Evolutionary conservation across 2,329 filamentous ascomycete species (phyloP).

Genomic region (Septoria linicola): DNA sequence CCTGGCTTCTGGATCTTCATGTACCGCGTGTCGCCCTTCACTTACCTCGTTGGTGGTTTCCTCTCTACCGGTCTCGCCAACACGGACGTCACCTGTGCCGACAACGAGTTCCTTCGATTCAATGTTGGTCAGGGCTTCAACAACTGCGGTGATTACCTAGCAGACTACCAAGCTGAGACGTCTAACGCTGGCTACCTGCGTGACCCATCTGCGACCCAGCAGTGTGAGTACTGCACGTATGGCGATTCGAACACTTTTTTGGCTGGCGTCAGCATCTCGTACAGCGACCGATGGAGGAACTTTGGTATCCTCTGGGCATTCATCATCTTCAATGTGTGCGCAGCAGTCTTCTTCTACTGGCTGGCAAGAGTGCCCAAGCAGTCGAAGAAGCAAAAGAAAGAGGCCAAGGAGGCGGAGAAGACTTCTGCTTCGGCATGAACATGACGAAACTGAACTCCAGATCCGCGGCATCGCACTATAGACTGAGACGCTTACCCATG

Average conservation of each 20-base stretch:
- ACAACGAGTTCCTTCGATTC: conserved; percentile 69
- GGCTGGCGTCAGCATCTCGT: conserved; percentile 43
- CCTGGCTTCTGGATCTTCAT: conserved; percentile 81
- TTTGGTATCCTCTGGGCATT: conserved; percentile 55
- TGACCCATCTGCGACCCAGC: conserved; percentile 35
- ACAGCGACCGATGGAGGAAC: conserved; percentile 52
- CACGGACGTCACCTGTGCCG: conserved; percentile 62
- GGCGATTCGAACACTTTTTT: conserved; percentile 47
- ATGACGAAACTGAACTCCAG: no score
- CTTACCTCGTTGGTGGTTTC: conserved; percentile 74
- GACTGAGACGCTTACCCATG: no score
- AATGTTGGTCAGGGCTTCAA: conserved; percentile 53
- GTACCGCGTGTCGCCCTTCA: conserved; percentile 73
- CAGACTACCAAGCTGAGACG: conserved; percentile 30
- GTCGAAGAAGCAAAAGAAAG: conserved; percentile 45
- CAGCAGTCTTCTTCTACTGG: conserved; percentile 55
- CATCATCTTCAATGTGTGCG: conserved; percentile 52
- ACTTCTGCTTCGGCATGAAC: neutral
- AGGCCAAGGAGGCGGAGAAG: conserved; percentile 39
- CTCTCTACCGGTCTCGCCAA: conserved; percentile 69
- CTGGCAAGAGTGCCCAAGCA: conserved; percentile 53
- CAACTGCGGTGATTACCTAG: conserved; percentile 44
- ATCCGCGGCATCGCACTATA: no score
- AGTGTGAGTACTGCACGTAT: conserved; percentile 46
- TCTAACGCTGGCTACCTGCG: conserved; percentile 40